These are phyloP conservation scores for Nemania bipapillata DNA, from an alignment of 2,329 filamentous ascomycete genomes.

Conservation along the genomic window DNA sequence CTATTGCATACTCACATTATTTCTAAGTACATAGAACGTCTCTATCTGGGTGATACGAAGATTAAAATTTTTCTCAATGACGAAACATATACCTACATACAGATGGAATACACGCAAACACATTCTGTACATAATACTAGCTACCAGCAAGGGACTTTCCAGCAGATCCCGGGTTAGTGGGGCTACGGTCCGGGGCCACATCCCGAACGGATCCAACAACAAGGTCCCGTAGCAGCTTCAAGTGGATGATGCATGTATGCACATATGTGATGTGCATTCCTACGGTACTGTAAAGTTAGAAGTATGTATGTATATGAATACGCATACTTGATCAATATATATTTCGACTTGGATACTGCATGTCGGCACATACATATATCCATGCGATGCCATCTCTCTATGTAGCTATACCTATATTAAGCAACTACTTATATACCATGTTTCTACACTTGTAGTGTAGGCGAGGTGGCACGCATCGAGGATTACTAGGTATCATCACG, in stretches of 20 bases:
- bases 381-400: not conserved
- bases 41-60: not conserved
- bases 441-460: too few species aligned
- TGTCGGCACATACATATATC: conserved; percentile 8
- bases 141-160: not conserved
- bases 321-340: too few species aligned
- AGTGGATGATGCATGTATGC: not conserved
- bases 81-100: not conserved
- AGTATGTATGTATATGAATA: too few species aligned
- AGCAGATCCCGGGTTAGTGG: conserved; percentile 12
- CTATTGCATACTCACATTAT: not conserved
- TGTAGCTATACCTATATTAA: not conserved
- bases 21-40: not conserved
- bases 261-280: not conserved
- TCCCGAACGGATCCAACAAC: conserved; percentile 9
- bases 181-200: conserved; percentile 17
- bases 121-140: too few species aligned
- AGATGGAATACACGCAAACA: not conserved
- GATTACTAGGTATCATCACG: not conserved
- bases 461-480: conserved; percentile 19
- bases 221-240: not conserved
- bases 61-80: conserved; percentile 4
- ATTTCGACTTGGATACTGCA: too few species aligned
- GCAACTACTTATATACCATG: too few species aligned
- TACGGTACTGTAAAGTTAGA: too few species aligned